Percentiles rank a stretch among this genome's conserved stretches.
phyloP scores from a whole-genome alignment of 2,329 filamentous ascomycete genomes.

The Didymosphaeria variabile region DNA sequence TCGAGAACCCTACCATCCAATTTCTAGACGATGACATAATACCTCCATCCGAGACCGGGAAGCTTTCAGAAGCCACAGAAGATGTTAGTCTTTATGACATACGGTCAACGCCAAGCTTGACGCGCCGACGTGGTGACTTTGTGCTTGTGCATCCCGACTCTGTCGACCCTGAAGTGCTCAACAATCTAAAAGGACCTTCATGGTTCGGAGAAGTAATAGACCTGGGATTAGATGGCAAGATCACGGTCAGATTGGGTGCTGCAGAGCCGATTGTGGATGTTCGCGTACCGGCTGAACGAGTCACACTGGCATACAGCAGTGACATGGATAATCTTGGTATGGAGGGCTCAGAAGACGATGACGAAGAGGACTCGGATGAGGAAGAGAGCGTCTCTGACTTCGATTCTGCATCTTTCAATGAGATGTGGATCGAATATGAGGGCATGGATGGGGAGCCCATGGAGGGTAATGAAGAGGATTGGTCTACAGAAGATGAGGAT shows the following conservation, averaged over 20 bases:
- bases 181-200: slow-evolving; percentile 41
- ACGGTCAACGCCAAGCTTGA: slow-evolving; percentile 58
- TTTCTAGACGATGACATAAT: slow-evolving; percentile 50
- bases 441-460: slow-evolving; percentile 46
- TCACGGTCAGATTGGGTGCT: slow-evolving; percentile 64
- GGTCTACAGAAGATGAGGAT: slow-evolving; percentile 49
- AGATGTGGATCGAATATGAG: slow-evolving; percentile 51
- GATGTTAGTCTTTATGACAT: slow-evolving; percentile 69
- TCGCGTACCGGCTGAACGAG: slow-evolving; percentile 57
- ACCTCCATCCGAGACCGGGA: slow-evolving; percentile 55
- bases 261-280: slow-evolving; percentile 61
- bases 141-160: slow-evolving; percentile 58
- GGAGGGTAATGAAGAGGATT: slow-evolving; percentile 44
- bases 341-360: slow-evolving; percentile 35
- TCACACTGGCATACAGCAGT: slow-evolving; percentile 58
- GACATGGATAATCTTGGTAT: slow-evolving; percentile 48
- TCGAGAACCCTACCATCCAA: slow-evolving; percentile 44
- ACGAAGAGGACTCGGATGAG: slow-evolving; percentile 45
- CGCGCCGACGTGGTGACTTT: slow-evolving; percentile 61
- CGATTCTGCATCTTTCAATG: slow-evolving; percentile 45
- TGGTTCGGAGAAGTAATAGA: slow-evolving; percentile 68
- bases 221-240: slow-evolving; percentile 61
- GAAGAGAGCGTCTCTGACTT: slow-evolving; percentile 44
- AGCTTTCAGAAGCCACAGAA: slow-evolving; percentile 53
- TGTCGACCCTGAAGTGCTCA: slow-evolving; percentile 21